Conservation (phyloP, 164 flowering plant genomes). For the Sedum album region DNA sequence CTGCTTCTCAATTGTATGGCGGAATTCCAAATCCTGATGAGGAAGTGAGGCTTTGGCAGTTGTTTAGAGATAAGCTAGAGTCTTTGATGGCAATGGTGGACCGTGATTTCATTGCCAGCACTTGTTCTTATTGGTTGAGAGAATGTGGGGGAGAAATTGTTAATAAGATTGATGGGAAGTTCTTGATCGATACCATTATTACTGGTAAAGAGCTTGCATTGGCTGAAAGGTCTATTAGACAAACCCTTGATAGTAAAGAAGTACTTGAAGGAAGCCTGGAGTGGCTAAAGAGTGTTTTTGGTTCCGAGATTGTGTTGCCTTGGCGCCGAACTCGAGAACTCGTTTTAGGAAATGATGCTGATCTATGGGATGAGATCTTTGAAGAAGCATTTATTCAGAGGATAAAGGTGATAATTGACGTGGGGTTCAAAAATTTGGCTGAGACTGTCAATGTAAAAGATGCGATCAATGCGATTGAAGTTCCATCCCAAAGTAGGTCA, state of each 20-base stretch:
- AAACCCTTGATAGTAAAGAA: constrained; percentile 69
- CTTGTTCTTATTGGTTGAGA: constrained; percentile 70
- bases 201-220: constrained; percentile 62
- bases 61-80: constrained; percentile 64
- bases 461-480: constrained; percentile 32
- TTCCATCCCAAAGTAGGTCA: constrained; percentile 34
- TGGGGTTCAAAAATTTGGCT: constrained; percentile 40
- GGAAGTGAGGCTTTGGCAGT: constrained; percentile 82
- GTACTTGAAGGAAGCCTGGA: constrained; percentile 85
- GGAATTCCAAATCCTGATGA: constrained; percentile 89
- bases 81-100: constrained; percentile 54
- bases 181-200: constrained; percentile 51
- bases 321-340: constrained; percentile 84
- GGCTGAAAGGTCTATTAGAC: constrained; percentile 71
- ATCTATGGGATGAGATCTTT: constrained; percentile 93
- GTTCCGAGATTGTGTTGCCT: constrained; percentile 87
- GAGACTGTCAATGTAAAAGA: constrained; percentile 37
- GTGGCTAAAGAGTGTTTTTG: constrained; percentile 92
- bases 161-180: constrained; percentile 50
- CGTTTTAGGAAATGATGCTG: constrained; percentile 57
- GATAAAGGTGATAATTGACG: constrained; percentile 66
- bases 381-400: constrained; percentile 78
- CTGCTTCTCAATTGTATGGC: constrained; percentile 89
- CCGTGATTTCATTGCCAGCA: constrained; percentile 44
- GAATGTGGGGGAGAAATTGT: constrained; percentile 61